These are phyloP conservation scores for Aphanomyces invadans DNA, from an alignment of 352 stramenopile genomes.

Conservation along the genomic window DNA sequence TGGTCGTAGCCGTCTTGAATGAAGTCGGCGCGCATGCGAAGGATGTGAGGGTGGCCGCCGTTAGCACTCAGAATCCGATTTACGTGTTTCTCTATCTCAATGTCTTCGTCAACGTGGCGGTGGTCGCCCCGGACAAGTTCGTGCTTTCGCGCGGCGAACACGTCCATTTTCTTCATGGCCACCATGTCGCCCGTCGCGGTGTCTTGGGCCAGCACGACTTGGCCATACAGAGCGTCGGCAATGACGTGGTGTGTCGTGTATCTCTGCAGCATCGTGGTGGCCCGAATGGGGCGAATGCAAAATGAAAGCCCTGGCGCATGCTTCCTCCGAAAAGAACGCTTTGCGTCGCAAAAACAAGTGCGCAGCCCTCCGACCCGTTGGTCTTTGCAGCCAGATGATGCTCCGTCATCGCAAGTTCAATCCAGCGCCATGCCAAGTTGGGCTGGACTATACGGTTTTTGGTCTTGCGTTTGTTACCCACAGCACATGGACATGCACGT, in stretches of 20 bases:
- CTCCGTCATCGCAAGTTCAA: not conserved
- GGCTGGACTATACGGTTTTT: too few relatives aligned
- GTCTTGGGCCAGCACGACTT: conserved; percentile 3
- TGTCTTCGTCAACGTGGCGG: not conserved
- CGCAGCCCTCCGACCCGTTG: too few relatives aligned
- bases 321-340: too few relatives aligned
- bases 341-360: not conserved
- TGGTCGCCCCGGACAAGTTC: not conserved
- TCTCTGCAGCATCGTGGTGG: not conserved
- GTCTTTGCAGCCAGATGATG: not conserved
- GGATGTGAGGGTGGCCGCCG: conserved; percentile 36
- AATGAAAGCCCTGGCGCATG: too few relatives aligned
- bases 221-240: conserved; percentile 4
- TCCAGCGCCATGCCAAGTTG: not conserved
- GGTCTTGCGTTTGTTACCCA: too few relatives aligned
- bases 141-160: not conserved
- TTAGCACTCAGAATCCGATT: not conserved
- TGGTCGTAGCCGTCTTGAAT: conserved; percentile 35
- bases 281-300: not conserved
- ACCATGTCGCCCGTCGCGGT: not conserved
- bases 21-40: conserved; percentile 40
- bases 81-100: conserved; percentile 1
- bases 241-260: conserved; percentile 6
- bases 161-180: conserved; percentile 5
- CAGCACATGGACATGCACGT: too few relatives aligned